These are phyloP conservation scores for thale cress (Arabidopsis thaliana) DNA, from an alignment of 345 rosid genomes.

Conservation along the genomic window DNA sequence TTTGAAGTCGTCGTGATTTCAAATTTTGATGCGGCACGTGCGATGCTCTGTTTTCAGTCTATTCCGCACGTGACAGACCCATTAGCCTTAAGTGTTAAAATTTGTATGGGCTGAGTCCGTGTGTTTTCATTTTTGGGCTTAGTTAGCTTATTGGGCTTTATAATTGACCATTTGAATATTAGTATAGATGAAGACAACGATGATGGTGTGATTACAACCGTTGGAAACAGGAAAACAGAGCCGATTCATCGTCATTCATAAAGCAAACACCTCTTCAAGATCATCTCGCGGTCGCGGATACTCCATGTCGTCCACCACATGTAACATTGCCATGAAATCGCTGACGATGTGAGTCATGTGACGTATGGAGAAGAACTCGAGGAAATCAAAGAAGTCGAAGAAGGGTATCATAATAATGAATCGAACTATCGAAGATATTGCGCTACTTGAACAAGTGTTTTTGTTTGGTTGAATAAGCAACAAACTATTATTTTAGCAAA, in stretches of 20 bases:
- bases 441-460: background rate
- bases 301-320: background rate
- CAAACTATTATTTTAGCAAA: too few relatives aligned
- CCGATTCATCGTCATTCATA: background rate
- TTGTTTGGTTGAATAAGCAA: background rate
- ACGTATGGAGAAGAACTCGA: background rate
- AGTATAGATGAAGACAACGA: background rate
- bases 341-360: background rate
- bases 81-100: background rate
- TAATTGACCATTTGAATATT: background rate
- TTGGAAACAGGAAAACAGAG: background rate
- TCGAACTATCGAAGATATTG: background rate
- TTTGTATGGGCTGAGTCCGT: background rate
- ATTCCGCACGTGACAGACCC: constrained; percentile 37
- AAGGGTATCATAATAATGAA: background rate
- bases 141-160: constrained; percentile 25
- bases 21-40: constrained; percentile 45
- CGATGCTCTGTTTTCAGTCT: constrained; percentile 34
- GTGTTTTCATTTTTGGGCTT: background rate
- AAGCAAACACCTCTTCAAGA: background rate
- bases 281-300: background rate
- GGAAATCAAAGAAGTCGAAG: background rate
- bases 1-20: constrained; percentile 32
- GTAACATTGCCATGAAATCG: background rate
- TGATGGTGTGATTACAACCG: background rate